Evolutionary conservation across 176 grass and related monocot genomes (phyloP).

Genomic region (Elaeis guineensis): DNA sequence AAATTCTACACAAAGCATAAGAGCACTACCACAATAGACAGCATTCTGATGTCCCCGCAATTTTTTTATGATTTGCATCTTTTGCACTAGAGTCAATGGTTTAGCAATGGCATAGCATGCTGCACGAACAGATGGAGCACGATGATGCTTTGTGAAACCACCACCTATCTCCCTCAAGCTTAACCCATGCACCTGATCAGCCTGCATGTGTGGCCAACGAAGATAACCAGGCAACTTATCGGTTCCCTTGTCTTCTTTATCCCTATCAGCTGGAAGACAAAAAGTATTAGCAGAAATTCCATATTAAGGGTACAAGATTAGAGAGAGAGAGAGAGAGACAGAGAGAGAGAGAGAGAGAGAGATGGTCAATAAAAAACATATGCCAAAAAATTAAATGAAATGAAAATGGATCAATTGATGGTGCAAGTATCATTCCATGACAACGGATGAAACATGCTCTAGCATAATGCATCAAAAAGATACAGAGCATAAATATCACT

Average conservation of each 20-base stretch:
- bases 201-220: constrained; percentile 94
- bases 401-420: too few relatives aligned
- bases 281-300: background rate
- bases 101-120: constrained; percentile 95
- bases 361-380: too few relatives aligned
- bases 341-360: background rate
- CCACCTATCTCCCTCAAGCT: constrained; percentile 90
- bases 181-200: constrained; percentile 84
- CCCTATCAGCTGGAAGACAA: constrained; percentile 55
- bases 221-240: constrained; percentile 50
- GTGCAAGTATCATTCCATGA: too few relatives aligned
- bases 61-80: constrained; percentile 96
- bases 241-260: constrained; percentile 39
- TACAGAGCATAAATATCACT: constrained; percentile 16
- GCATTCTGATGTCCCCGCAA: constrained; percentile 91
- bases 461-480: background rate
- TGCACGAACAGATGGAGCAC: constrained; percentile 85
- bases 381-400: too few relatives aligned
- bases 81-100: constrained; percentile 90
- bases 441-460: too few relatives aligned
- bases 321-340: background rate
- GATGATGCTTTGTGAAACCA: constrained; percentile 80
- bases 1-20: too few relatives aligned
- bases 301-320: constrained; percentile 6
- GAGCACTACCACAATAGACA: constrained; percentile 70